Evolutionary conservation across 768 basidiomycete genomes (phyloP).

Genomic region (Psilocybe cyanescens): DNA sequence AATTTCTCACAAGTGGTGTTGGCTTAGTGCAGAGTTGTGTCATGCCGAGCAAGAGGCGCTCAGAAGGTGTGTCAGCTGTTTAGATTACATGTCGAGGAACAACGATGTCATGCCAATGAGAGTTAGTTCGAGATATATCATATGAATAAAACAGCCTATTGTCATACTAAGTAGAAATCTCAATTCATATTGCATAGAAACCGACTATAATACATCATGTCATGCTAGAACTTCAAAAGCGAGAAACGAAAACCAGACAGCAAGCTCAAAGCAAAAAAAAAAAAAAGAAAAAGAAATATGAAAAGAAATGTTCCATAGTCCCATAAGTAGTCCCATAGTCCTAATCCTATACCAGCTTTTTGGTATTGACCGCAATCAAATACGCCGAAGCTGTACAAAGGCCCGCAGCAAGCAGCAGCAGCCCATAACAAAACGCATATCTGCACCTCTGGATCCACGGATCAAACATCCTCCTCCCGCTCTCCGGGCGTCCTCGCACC

Average conservation of each 20-base stretch:
- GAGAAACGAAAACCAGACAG: neutral
- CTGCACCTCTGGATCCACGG: conserved; percentile 60
- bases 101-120: no score
- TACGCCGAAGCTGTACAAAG: conserved; percentile 41
- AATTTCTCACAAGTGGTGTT: no score
- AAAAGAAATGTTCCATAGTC: neutral
- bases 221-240: neutral
- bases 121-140: no score
- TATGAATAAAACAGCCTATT: no score
- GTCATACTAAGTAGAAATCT: no score
- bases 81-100: no score
- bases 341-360: conserved; percentile 28
- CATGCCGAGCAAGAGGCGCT: no score
- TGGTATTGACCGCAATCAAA: conserved; percentile 47
- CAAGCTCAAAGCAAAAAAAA: neutral
- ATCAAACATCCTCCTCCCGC: conserved; percentile 55
- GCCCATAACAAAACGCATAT: conserved; percentile 59
- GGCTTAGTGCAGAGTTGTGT: no score
- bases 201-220: no score
- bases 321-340: neutral
- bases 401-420: conserved; percentile 47
- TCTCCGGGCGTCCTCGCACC: conserved; percentile 48
- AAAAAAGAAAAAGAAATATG: neutral
- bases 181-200: no score
- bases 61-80: no score